Evolutionary conservation across 2,329 filamentous ascomycete species (phyloP).

Genomic region (Pestalotiopsis sp.): DNA sequence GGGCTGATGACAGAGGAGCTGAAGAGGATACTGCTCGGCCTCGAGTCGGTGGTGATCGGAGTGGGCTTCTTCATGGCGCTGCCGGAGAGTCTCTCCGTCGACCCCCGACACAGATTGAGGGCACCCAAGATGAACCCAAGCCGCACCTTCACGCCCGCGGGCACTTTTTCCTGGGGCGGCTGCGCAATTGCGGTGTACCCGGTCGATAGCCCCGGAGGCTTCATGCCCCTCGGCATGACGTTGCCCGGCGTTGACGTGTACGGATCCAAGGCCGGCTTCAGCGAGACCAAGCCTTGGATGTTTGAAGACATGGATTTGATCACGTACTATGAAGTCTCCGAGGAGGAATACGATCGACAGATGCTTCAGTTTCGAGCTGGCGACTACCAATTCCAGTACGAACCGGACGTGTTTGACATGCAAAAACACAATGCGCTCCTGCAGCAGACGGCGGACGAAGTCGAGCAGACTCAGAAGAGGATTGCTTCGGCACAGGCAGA

Average conservation of each 20-base stretch:
- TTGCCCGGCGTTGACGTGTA: conserved; percentile 57
- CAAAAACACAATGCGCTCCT: conserved; percentile 54
- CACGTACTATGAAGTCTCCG: conserved; percentile 55
- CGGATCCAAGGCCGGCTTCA: conserved; percentile 53
- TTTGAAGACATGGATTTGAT: conserved; percentile 61
- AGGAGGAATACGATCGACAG: conserved; percentile 51
- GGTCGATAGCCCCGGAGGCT: conserved; percentile 59
- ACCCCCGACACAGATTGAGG: conserved; percentile 52
- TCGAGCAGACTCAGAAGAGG: conserved; percentile 43
- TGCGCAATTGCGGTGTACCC: conserved; percentile 57
- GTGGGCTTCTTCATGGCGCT: conserved; percentile 14
- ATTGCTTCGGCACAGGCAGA: conserved; percentile 17
- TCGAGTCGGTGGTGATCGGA: conserved; percentile 9
- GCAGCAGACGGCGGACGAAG: conserved; percentile 47
- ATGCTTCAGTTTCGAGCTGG: conserved; percentile 52
- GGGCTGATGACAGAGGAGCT: conserved; percentile 15
- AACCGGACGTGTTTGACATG: conserved; percentile 57
- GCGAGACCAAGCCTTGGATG: conserved; percentile 49
- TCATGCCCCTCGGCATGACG: conserved; percentile 56
- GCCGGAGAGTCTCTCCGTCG: conserved; percentile 40
- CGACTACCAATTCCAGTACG: conserved; percentile 52
- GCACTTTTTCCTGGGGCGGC: conserved; percentile 58
- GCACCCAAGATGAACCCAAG: conserved; percentile 61
- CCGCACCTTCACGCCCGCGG: conserved; percentile 58
- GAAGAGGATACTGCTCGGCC: conserved; percentile 17